Conservation (phyloP, 805 yeast species). For the Barnettozyma wickerhamii region DNA sequence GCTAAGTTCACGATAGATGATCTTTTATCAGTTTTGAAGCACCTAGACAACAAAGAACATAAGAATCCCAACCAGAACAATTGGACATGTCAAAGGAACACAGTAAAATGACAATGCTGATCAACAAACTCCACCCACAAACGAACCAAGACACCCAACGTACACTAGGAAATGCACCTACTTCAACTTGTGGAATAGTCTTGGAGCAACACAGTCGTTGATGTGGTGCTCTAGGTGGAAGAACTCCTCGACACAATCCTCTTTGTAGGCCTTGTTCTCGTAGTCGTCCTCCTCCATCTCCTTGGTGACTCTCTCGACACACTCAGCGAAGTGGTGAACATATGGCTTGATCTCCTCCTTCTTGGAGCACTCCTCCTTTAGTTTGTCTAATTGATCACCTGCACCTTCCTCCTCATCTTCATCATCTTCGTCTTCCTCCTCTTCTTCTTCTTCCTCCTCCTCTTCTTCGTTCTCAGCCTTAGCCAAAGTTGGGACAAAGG, state of each 20-base stretch:
- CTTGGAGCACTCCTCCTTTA: slow-evolving; percentile 66
- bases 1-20: not conserved
- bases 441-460: slow-evolving; percentile 34
- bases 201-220: slow-evolving; percentile 89
- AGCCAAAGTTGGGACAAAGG: slow-evolving; percentile 73
- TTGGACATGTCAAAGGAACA: slow-evolving; percentile 2
- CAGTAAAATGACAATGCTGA: slow-evolving; percentile 3
- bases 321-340: slow-evolving; percentile 89
- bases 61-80: not conserved
- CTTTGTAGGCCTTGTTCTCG: slow-evolving; percentile 77
- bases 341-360: slow-evolving; percentile 64
- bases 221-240: slow-evolving; percentile 95
- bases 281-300: slow-evolving; percentile 83
- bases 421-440: slow-evolving; percentile 58
- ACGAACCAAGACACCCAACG: slow-evolving; percentile 1
- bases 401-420: slow-evolving; percentile 68
- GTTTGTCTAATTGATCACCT: slow-evolving; percentile 59
- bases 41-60: no score
- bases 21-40: no score
- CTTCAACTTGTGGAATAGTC: slow-evolving; percentile 80
- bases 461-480: slow-evolving; percentile 58
- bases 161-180: slow-evolving; percentile 32
- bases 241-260: slow-evolving; percentile 97
- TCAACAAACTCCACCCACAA: not conserved
- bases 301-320: slow-evolving; percentile 91